phyloP scores from a whole-genome alignment of 208 protist genomes.

The Vickermania ingenoplastis region DNA sequence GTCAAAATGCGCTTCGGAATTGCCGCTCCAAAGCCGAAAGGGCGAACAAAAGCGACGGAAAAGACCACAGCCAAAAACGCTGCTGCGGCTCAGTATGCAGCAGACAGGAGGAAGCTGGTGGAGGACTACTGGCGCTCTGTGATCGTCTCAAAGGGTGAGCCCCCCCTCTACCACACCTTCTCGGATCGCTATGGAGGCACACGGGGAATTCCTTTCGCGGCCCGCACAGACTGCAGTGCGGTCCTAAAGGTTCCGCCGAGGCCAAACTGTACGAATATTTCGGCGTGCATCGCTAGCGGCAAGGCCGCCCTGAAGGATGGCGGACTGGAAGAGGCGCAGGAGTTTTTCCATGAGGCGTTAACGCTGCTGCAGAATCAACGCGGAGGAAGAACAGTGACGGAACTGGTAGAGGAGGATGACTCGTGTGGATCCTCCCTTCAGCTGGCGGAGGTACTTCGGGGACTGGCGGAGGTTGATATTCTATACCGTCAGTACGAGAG shows the following conservation, averaged over 20 bases:
- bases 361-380: constrained; percentile 53
- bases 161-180: constrained; percentile 67
- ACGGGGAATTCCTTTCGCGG: constrained; percentile 45
- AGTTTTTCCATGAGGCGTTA: constrained; percentile 43
- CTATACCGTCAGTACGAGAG: constrained; percentile 33
- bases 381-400: constrained; percentile 7
- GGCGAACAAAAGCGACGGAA: not conserved
- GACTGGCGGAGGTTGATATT: constrained; percentile 49
- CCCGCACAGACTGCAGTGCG: constrained; percentile 23
- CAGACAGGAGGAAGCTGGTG: constrained; percentile 23
- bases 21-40: not conserved
- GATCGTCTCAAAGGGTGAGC: constrained; percentile 29
- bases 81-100: not conserved
- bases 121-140: constrained; percentile 75
- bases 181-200: constrained; percentile 64
- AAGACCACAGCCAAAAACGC: not conserved
- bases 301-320: constrained; percentile 25
- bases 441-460: constrained; percentile 37
- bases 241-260: constrained; percentile 7
- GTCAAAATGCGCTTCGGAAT: constrained; percentile 12
- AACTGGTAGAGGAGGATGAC: constrained; percentile 15
- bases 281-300: constrained; percentile 21
- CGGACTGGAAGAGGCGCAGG: constrained; percentile 23
- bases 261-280: not conserved
- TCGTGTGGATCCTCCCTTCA: constrained; percentile 5